Conservation (phyloP, 148 eudicot species). For the Polygonum maritimum region DNA sequence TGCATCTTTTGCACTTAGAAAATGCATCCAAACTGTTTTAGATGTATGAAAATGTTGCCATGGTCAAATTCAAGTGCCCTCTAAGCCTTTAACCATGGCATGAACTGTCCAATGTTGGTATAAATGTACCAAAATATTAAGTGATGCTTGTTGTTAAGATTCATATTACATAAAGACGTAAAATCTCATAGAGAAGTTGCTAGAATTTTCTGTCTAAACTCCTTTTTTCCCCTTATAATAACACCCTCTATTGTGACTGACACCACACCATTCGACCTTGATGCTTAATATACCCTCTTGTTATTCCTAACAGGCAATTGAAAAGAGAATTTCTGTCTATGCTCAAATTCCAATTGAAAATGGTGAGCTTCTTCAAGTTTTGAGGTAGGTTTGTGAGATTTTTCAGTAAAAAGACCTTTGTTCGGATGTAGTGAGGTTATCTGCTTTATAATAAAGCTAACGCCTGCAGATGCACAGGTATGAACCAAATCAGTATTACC, state of each 20-base stretch:
- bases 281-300: background rate
- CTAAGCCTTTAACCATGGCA: background rate
- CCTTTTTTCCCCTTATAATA: background rate
- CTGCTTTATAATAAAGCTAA: constrained; percentile 35
- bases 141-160: background rate
- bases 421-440: constrained; percentile 14
- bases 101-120: background rate
- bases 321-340: constrained; percentile 84
- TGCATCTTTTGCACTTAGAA: background rate
- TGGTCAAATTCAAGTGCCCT: background rate
- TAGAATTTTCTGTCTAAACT: background rate
- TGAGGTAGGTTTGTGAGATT: constrained; percentile 38
- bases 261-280: background rate
- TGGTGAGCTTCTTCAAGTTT: constrained; percentile 93
- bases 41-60: background rate
- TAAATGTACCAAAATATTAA: background rate
- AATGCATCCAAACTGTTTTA: background rate
- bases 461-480: constrained; percentile 76
- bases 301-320: constrained; percentile 60
- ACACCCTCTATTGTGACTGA: background rate
- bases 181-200: background rate
- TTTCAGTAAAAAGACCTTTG: background rate
- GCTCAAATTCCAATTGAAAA: constrained; percentile 88
- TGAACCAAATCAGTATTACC: constrained; percentile 73
- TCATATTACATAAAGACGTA: background rate